A percentile compares a stretch with the other conserved stretches of the same genome.
phyloP scores from a whole-genome alignment of 192 early-diverging fungal genomes.

The Podila epicladia region DNA sequence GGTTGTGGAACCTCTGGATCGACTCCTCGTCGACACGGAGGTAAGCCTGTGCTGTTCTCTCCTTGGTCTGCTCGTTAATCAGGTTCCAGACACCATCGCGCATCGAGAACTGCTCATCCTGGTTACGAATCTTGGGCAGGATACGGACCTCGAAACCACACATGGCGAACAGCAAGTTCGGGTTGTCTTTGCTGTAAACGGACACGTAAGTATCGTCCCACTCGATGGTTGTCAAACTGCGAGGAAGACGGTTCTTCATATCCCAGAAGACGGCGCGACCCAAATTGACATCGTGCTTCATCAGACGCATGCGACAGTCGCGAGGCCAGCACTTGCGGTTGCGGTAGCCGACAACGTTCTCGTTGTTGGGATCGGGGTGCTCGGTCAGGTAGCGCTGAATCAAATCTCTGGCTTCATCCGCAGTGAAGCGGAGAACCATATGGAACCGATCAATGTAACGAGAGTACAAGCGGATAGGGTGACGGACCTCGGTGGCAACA shows the following conservation, averaged over 20 bases:
- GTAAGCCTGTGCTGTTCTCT: constrained; percentile 97
- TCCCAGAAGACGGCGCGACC: constrained; percentile 99
- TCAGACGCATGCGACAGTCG: constrained; percentile 98
- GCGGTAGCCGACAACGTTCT: constrained; percentile 98
- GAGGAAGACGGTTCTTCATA: constrained; percentile 96
- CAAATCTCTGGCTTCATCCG: constrained; percentile 93
- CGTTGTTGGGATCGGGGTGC: constrained; percentile 98
- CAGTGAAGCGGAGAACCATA: constrained; percentile 93
- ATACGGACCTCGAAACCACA: constrained; percentile 97
- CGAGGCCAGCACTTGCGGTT: constrained; percentile 98
- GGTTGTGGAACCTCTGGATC: constrained; percentile 93
- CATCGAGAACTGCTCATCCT: constrained; percentile 89
- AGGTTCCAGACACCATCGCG: constrained; percentile 93
- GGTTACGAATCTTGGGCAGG: constrained; percentile 88
- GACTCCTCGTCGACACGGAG: constrained; percentile 96
- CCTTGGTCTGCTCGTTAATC: constrained; percentile 96
- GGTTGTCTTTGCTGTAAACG: constrained; percentile 98
- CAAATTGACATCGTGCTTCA: constrained; percentile 98
- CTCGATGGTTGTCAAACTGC: constrained; percentile 96
- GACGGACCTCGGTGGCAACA: constrained; percentile 89
- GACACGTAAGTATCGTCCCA: constrained; percentile 98
- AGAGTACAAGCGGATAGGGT: constrained; percentile 96
- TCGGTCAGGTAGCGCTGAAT: constrained; percentile 98
- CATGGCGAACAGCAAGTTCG: constrained; percentile 93
- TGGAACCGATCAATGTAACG: constrained; percentile 95